A percentile compares a stretch with the other conserved stretches of the same genome.
These are phyloP conservation scores for Mariannaea elegans DNA, from an alignment of 2,329 filamentous ascomycete species.

Conservation along the genomic window DNA sequence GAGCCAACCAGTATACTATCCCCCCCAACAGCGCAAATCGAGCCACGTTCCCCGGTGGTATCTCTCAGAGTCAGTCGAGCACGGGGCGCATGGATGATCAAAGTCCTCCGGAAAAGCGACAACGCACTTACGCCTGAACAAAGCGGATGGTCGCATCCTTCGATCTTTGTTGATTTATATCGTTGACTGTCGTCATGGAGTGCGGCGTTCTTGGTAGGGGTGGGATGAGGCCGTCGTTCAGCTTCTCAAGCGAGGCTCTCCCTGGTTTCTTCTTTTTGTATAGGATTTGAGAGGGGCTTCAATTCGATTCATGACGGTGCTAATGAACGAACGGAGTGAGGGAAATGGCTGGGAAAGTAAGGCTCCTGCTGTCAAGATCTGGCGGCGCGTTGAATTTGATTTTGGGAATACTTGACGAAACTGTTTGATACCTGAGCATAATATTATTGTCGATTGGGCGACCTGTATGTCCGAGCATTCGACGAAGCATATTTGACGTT, in stretches of 20 bases:
- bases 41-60: slow-evolving; percentile 36
- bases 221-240: slow-evolving; percentile 18
- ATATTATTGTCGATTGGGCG: slow-evolving; percentile 33
- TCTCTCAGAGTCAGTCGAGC: slow-evolving; percentile 31
- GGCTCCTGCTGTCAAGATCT: slow-evolving; percentile 14
- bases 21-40: slow-evolving; percentile 43
- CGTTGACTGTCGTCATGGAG: slow-evolving; percentile 31
- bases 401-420: slow-evolving; percentile 33
- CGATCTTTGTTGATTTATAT: slow-evolving; percentile 27
- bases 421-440: slow-evolving; percentile 41
- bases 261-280: slow-evolving; percentile 23
- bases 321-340: slow-evolving; percentile 22
- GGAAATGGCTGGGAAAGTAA: slow-evolving; percentile 19
- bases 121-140: slow-evolving; percentile 48
- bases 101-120: slow-evolving; percentile 62
- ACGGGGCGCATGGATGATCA: slow-evolving; percentile 49
- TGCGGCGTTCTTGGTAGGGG: slow-evolving; percentile 37
- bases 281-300: slow-evolving; percentile 27
- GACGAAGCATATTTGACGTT: slow-evolving; percentile 2
- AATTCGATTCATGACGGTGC: slow-evolving; percentile 25
- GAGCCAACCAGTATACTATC: slow-evolving; percentile 51
- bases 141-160: slow-evolving; percentile 7
- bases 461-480: not conserved
- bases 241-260: slow-evolving; percentile 13
- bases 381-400: slow-evolving; percentile 27